phyloP scores from a whole-genome alignment of 2,329 filamentous ascomycete species.

The Ascochyta fabae region DNA sequence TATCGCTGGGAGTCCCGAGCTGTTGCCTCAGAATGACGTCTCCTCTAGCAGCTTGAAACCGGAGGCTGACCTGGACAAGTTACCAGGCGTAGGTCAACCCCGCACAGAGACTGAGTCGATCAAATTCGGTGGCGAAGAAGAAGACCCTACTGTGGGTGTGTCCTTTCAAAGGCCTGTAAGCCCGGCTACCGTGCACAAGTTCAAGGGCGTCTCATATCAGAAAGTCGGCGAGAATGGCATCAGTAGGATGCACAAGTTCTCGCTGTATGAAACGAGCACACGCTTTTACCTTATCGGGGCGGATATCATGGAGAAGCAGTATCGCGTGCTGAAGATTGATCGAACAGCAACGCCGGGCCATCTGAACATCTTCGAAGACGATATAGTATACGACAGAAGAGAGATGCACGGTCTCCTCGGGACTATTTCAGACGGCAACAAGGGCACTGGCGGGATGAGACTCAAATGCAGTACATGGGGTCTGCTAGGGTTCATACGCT shows the following conservation, averaged over 20 bases:
- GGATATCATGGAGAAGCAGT: slow-evolving; percentile 86
- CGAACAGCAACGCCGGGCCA: slow-evolving; percentile 81
- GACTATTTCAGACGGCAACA: slow-evolving; percentile 94
- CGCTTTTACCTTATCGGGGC: slow-evolving; percentile 94
- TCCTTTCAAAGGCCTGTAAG: slow-evolving; percentile 50
- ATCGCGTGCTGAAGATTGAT: slow-evolving; percentile 93
- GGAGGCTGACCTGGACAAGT: slow-evolving; percentile 41
- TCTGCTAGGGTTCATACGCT: slow-evolving; percentile 90
- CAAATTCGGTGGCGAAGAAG: slow-evolving; percentile 51
- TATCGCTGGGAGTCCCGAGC: slow-evolving; percentile 32
- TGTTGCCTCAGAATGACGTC: slow-evolving; percentile 32
- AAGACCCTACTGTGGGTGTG: slow-evolving; percentile 48
- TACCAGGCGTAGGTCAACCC: slow-evolving; percentile 32
- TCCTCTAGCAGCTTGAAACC: slow-evolving; percentile 38
- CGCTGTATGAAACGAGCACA: slow-evolving; percentile 93
- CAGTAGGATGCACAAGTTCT: slow-evolving; percentile 87
- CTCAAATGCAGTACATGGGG: slow-evolving; percentile 93
- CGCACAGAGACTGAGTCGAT: slow-evolving; percentile 40
- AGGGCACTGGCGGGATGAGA: slow-evolving; percentile 85
- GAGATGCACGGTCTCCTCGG: slow-evolving; percentile 94
- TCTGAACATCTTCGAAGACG: slow-evolving; percentile 87
- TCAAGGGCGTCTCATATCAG: slow-evolving; percentile 48
- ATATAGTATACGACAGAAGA: slow-evolving; percentile 88
- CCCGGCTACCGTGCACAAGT: slow-evolving; percentile 47
- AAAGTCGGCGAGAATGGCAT: slow-evolving; percentile 53